Evolutionary conservation across 163 green algal species (phyloP).

Genomic region (Chlamydomonas reinhardtii): DNA sequence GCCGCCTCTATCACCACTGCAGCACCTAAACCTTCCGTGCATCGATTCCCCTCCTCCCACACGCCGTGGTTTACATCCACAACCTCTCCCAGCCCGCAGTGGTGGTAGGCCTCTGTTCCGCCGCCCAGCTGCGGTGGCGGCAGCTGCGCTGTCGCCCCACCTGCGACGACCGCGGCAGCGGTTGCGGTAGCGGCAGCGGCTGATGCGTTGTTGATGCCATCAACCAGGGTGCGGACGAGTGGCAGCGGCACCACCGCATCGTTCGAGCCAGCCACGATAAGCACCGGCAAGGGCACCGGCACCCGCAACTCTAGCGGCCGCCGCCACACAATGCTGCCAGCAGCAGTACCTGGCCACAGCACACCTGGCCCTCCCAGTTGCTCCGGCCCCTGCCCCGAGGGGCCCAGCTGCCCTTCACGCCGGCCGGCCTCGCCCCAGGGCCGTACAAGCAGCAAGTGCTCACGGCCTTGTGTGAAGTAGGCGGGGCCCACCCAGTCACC

Average conservation of each 20-base stretch:
- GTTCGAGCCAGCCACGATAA: not conserved
- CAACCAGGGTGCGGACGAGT: not conserved
- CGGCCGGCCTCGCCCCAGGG: not conserved
- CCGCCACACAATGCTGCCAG: too few species aligned
- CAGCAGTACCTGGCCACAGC: too few species aligned
- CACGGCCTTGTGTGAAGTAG: constrained; percentile 24
- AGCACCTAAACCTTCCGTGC: too few species aligned
- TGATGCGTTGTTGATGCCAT: not conserved
- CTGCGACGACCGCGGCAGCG: too few species aligned
- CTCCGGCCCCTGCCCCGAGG: not conserved
- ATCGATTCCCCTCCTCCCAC: too few species aligned
- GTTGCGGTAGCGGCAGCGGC: not conserved
- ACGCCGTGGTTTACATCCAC: too few species aligned
- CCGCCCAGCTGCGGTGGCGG: too few species aligned
- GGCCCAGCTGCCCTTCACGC: not conserved
- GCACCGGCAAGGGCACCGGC: not conserved
- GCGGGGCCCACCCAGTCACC: constrained; percentile 3
- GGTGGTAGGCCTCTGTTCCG: too few species aligned
- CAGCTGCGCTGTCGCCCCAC: not conserved
- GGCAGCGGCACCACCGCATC: not conserved
- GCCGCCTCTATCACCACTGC: too few species aligned
- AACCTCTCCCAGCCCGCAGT: too few species aligned
- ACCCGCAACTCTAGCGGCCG: not conserved
- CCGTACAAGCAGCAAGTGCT: constrained; percentile 1
- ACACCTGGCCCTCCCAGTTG: too few species aligned